These are phyloP conservation scores for Senna tora DNA, from an alignment of 306 rosid genomes.

Conservation along the genomic window DNA sequence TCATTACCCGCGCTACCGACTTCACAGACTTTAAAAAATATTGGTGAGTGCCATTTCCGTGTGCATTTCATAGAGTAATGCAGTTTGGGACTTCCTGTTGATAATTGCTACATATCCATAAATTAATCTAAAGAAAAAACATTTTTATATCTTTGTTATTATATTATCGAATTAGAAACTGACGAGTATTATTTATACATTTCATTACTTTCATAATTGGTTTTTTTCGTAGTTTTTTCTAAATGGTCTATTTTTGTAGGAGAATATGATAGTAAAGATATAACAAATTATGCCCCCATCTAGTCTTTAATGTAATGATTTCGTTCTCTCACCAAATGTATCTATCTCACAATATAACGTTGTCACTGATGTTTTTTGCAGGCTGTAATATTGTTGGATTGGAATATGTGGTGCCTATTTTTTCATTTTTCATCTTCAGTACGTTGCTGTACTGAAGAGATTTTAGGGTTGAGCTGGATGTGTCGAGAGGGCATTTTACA, in stretches of 20 bases:
- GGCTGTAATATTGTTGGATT: slow-evolving; percentile 64
- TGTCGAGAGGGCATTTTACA: slow-evolving; percentile 44
- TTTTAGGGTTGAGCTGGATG: slow-evolving; percentile 50
- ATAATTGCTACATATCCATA: background rate
- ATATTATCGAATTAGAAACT: no score
- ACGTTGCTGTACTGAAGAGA: slow-evolving; percentile 55
- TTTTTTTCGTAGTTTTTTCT: no score
- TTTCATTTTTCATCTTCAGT: slow-evolving; percentile 75
- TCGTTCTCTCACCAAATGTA: no score
- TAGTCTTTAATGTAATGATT: no score
- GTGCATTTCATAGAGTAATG: slow-evolving; percentile 10
- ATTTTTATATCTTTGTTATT: no score
- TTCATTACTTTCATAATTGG: no score
- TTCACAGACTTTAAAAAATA: slow-evolving; percentile 77
- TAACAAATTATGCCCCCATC: no score
- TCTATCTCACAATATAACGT: slow-evolving; percentile 29
- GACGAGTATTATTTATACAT: no score
- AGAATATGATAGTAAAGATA: no score
- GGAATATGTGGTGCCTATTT: slow-evolving; percentile 58
- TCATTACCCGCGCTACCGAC: slow-evolving; percentile 94
- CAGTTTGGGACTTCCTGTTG: background rate
- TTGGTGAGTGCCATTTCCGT: slow-evolving; percentile 59
- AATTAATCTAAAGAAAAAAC: background rate
- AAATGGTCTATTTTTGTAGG: no score
- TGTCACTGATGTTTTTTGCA: slow-evolving; percentile 52